Conservation (phyloP, 257 asterid genomes). For the Salvia hispanica region DNA sequence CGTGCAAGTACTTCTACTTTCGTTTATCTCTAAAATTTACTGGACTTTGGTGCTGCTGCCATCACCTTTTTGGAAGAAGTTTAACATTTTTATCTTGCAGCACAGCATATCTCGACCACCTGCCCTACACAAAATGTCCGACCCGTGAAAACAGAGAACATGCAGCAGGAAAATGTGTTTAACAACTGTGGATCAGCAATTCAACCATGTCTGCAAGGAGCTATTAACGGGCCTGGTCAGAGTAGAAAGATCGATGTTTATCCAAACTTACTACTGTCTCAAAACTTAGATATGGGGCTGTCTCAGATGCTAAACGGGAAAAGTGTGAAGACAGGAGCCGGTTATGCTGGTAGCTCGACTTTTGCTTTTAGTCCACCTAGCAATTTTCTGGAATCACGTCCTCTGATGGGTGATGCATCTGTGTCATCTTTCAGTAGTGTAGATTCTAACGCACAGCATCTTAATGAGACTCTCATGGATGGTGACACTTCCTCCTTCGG, state of each 20-base stretch:
- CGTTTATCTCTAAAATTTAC: not conserved
- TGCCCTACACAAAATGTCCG: constrained; percentile 48
- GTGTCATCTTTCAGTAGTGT: constrained; percentile 63
- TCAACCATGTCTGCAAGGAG: constrained; percentile 50
- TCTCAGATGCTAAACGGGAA: constrained; percentile 52
- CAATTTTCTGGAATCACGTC: constrained; percentile 59
- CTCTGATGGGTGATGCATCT: constrained; percentile 65
- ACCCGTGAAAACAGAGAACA: constrained; percentile 47
- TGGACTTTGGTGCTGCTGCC: constrained; percentile 18
- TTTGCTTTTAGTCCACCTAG: constrained; percentile 55
- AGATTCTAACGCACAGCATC: constrained; percentile 62
- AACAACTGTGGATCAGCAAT: constrained; percentile 48
- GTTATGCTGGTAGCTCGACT: constrained; percentile 56
- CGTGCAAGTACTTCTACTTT: constrained; percentile 3
- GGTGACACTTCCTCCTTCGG: constrained; percentile 64
- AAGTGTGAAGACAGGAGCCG: constrained; percentile 58
- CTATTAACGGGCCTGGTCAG: constrained; percentile 44
- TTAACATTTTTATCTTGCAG: constrained; percentile 43
- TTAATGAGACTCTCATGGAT: constrained; percentile 57
- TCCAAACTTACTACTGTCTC: constrained; percentile 55
- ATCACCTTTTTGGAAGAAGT: constrained; percentile 16
- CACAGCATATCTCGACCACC: constrained; percentile 52
- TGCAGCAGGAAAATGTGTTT: constrained; percentile 49
- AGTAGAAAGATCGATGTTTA: constrained; percentile 47
- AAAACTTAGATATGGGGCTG: constrained; percentile 54